Percentiles rank a stretch among this genome's conserved stretches.
Evolutionary conservation across 257 asterid species (phyloP).

Genomic region (Ilex aquifolium): DNA sequence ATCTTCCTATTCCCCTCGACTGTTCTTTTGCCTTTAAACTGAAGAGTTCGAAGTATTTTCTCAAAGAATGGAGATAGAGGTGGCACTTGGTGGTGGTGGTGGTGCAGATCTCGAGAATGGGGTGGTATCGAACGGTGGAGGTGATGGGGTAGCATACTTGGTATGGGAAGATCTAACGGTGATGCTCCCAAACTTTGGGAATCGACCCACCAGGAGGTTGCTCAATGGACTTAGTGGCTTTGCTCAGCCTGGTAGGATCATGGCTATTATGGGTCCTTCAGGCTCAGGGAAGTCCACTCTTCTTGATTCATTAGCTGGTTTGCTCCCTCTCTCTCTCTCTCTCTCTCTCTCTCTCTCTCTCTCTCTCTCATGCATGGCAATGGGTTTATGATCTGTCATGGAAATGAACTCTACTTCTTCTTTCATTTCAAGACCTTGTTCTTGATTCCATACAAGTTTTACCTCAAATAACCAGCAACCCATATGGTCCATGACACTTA

Average conservation of each 20-base stretch:
- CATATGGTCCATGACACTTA: no score
- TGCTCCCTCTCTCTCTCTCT: not conserved
- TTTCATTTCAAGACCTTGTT: no score
- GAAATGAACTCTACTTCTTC: no score
- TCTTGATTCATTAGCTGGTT: constrained; percentile 93
- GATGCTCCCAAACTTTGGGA: constrained; percentile 73
- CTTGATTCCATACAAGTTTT: no score
- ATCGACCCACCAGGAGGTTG: constrained; percentile 66
- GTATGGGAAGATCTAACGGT: constrained; percentile 83
- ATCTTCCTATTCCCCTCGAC: no score
- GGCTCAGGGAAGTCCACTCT: constrained; percentile 97
- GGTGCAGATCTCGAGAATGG: constrained; percentile 34
- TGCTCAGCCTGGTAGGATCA: constrained; percentile 88
- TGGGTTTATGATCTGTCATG: no score
- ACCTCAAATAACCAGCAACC: no score
- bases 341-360: no score
- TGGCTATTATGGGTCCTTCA: constrained; percentile 99
- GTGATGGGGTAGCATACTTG: constrained; percentile 54
- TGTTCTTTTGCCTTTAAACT: no score
- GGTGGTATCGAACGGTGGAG: constrained; percentile 39
- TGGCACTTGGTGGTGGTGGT: constrained; percentile 21
- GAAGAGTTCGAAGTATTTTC: no score
- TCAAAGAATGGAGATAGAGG: constrained; percentile 41
- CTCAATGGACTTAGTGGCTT: constrained; percentile 67
- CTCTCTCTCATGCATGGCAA: no score